Evolutionary conservation across 768 basidiomycete species (phyloP).

Genomic region (Lactarius akahatsu): DNA sequence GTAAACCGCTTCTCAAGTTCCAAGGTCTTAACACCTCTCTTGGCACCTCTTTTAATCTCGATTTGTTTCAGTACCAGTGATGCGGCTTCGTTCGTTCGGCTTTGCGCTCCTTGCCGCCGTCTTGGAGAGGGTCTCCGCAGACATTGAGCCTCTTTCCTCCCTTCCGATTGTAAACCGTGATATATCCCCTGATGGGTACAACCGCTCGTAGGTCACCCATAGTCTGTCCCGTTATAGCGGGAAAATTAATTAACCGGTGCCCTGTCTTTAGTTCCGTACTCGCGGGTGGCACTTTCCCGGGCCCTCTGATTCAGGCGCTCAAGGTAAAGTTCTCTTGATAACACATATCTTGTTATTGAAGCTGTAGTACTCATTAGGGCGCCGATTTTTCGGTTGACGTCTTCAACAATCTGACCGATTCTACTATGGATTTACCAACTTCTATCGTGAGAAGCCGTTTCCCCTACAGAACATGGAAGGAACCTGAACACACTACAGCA

Average conservation of each 20-base stretch:
- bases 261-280: conserved; percentile 38
- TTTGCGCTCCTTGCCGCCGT: background rate
- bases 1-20: too few relatives aligned
- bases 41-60: background rate
- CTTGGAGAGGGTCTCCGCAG: conserved; percentile 14
- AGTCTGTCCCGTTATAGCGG: background rate
- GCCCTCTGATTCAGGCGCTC: conserved; percentile 45
- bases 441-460: conserved; percentile 41
- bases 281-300: conserved; percentile 46
- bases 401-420: conserved; percentile 43
- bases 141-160: conserved; percentile 30
- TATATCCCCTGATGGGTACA: conserved; percentile 31
- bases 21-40: background rate
- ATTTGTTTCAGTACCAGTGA: background rate
- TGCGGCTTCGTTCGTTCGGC: background rate
- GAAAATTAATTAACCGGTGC: background rate
- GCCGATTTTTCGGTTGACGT: conserved; percentile 45
- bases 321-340: conserved; percentile 26
- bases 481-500: conserved; percentile 38
- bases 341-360: conserved; percentile 25
- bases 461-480: too few relatives aligned
- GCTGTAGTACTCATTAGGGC: conserved; percentile 35
- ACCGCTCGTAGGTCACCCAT: conserved; percentile 19
- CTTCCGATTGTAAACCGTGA: conserved; percentile 29
- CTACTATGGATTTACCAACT: conserved; percentile 48